Evolutionary conservation across 768 basidiomycete genomes (phyloP), one percentile per base, ranked within the genome.

Genomic region (Tremella yokohamensis): DNA sequence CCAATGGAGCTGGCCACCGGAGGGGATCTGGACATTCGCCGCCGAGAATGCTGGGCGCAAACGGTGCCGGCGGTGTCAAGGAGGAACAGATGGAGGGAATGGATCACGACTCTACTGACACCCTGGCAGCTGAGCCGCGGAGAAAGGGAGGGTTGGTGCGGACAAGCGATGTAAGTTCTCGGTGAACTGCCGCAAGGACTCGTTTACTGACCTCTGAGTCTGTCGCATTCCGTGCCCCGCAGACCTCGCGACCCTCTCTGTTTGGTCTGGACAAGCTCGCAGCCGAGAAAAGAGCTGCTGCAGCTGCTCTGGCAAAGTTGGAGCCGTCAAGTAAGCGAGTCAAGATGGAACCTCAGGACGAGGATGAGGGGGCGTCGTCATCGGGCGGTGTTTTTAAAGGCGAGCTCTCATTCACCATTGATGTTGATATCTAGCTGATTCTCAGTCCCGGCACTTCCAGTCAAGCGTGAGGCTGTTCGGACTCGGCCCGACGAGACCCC

Each of bases 251-350:
- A 48, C 78, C 83, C 0, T 96, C 93, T 4, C 68, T 89, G 2
- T 83, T 97, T 0, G 93, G 94, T 2, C 80, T 98, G 6, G 93
- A 99, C 72, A 83, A 82, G 22, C 81, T 98, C 1, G 96, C 96
- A 0, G 84, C 83, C 49, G 90, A 96, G 73, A 99, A 97, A 78
- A 81, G 90, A 54, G 75, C 69, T 18, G 77, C 75, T 34, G 84
- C 82, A 1, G 84, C 84, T 12, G 81, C 81, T 1, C 78, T 62
- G 12, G 70, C 68, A 16, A 76, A 80, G 47, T 79, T 80, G 62
- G 70, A 66, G 8, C 67, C 67, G n/a, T 60, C 67, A 1, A 66
- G 79, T 8, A 84, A 83, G 65, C 79, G 88, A 64, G 88, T 92
- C 78, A 87, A 81, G 64, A 80, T 81, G 1, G 82, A 84, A 55